A percentile compares a stretch with the other conserved stretches of the same genome.
These are phyloP conservation scores for Colletotrichum camelliae DNA, from an alignment of 2,329 filamentous ascomycete species.

Conservation along the genomic window DNA sequence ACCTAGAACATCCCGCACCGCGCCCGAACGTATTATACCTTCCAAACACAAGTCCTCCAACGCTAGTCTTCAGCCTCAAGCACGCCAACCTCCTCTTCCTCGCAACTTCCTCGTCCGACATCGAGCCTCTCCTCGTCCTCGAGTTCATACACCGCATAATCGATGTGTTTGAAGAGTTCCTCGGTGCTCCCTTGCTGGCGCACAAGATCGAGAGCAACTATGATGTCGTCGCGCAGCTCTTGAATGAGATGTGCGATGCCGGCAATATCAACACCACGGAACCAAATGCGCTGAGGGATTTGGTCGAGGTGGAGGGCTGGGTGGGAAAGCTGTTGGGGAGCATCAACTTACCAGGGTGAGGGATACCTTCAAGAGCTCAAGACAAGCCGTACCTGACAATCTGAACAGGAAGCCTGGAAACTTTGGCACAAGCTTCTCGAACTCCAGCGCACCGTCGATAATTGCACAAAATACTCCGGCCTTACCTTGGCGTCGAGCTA, in stretches of 20 bases:
- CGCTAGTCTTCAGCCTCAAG: constrained; percentile 85
- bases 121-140: constrained; percentile 86
- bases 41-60: constrained; percentile 80
- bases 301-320: constrained; percentile 90
- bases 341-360: constrained; percentile 80
- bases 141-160: constrained; percentile 94
- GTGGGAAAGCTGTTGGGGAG: constrained; percentile 88
- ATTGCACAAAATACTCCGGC: constrained; percentile 54
- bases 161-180: constrained; percentile 92
- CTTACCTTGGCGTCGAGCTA: constrained; percentile 87
- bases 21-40: constrained; percentile 88
- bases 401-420: constrained; percentile 42
- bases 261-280: constrained; percentile 91
- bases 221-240: constrained; percentile 89
- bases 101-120: constrained; percentile 82
- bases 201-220: constrained; percentile 89
- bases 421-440: constrained; percentile 42
- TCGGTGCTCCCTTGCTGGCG: constrained; percentile 85
- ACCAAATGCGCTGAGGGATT: constrained; percentile 87
- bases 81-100: constrained; percentile 89
- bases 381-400: neutral
- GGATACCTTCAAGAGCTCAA: neutral
- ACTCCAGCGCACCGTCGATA: constrained; percentile 43
- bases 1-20: constrained; percentile 80
- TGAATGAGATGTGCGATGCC: constrained; percentile 96